Evolutionary conservation across 2,329 filamentous ascomycete genomes (phyloP).

Genomic region (Gyromitra esculenta): DNA sequence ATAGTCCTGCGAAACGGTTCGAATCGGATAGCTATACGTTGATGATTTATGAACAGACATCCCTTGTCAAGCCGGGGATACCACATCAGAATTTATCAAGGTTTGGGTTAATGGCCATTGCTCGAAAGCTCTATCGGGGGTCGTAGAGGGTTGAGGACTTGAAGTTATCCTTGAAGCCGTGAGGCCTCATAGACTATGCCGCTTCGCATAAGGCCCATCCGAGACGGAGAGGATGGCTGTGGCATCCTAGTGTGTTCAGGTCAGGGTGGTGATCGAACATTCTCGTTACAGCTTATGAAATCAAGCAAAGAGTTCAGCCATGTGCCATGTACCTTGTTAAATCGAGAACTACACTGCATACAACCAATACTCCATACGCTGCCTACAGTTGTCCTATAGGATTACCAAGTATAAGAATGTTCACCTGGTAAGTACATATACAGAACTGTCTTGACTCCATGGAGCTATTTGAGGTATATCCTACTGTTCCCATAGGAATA

Average conservation of each 20-base stretch:
- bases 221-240: not conserved
- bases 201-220: not conserved
- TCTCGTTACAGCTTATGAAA: constrained; percentile 6
- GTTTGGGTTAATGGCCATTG: not conserved
- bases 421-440: not conserved
- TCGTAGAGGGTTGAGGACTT: not conserved
- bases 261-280: constrained; percentile 4
- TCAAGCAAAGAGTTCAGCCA: not conserved
- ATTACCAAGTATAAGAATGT: constrained; percentile 3
- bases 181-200: not conserved
- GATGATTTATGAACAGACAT: not conserved
- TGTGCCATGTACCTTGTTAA: not conserved
- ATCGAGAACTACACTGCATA: not conserved
- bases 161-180: constrained; percentile 2
- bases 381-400: not conserved
- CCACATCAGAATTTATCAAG: not conserved
- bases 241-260: not conserved
- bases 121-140: constrained; percentile 1
- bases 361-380: not conserved
- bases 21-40: not conserved
- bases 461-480: not conserved
- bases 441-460: not conserved
- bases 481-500: not conserved
- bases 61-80: not conserved
- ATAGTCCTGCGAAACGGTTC: not conserved